Percentiles rank a stretch among this genome's conserved stretches.
These are phyloP conservation scores for Castanea crenata DNA, from an alignment of 306 rosid species.

Conservation along the genomic window DNA sequence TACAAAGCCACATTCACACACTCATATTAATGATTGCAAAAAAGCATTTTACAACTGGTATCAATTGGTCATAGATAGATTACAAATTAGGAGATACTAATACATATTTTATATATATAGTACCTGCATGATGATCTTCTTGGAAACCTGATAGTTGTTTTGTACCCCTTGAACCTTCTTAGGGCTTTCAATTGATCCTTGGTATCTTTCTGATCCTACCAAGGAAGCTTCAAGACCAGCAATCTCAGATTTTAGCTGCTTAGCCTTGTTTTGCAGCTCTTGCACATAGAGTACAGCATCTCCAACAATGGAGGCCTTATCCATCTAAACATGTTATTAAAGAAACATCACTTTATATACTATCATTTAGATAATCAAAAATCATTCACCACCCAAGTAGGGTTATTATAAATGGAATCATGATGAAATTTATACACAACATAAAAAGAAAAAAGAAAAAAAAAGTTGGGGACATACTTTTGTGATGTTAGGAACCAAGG, in stretches of 20 bases:
- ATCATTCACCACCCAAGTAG: too few species aligned
- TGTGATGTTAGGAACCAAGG: constrained; percentile 88
- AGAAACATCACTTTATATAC: background rate
- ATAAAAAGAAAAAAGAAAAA: background rate
- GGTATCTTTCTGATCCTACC: constrained; percentile 31
- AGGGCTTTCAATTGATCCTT: constrained; percentile 31
- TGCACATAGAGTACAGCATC: constrained; percentile 77
- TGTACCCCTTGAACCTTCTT: constrained; percentile 30
- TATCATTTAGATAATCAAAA: too few species aligned
- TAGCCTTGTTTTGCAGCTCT: constrained; percentile 67
- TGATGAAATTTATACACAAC: too few species aligned
- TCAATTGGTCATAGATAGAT: too few species aligned
- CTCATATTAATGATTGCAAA: too few species aligned
- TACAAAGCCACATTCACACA: constrained; percentile 20
- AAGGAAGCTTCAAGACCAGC: constrained; percentile 66
- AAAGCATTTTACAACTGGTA: too few species aligned
- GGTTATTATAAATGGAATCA: too few species aligned
- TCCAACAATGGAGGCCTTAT: constrained; percentile 90
- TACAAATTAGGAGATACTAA: background rate
- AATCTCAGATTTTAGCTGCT: constrained; percentile 69
- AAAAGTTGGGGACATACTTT: constrained; percentile 43
- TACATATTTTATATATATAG: background rate
- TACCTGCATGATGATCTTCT: constrained; percentile 67
- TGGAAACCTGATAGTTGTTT: constrained; percentile 28
- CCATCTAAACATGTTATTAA: constrained; percentile 54